These are phyloP conservation scores for Prunus kanzakura DNA, from an alignment of 306 rosid genomes.

Conservation along the genomic window DNA sequence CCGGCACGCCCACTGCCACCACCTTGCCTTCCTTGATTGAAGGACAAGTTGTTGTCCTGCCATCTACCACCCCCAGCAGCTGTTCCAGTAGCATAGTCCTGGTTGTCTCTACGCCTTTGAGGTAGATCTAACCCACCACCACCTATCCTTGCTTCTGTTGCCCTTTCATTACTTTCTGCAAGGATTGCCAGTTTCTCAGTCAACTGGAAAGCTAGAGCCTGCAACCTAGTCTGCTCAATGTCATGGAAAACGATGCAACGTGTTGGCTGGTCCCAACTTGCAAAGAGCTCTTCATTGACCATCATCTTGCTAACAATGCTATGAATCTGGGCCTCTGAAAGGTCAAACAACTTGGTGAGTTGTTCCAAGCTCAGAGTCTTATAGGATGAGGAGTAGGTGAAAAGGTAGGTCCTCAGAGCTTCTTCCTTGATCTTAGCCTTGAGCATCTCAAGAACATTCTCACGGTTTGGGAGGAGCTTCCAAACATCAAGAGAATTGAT, in stretches of 20 bases:
- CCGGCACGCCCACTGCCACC: conserved; percentile 59
- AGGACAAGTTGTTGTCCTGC: conserved; percentile 62
- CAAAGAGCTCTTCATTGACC: conserved; percentile 90
- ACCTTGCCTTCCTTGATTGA: conserved; percentile 66
- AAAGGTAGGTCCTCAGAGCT: conserved; percentile 89
- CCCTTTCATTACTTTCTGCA: conserved; percentile 90
- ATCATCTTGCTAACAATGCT: conserved; percentile 90
- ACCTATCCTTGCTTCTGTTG: conserved; percentile 74
- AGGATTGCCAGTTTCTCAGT: conserved; percentile 79
- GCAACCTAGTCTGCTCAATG: conserved; percentile 61
- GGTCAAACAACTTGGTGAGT: conserved; percentile 71
- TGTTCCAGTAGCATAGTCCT: conserved; percentile 63
- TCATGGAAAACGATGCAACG: conserved; percentile 39
- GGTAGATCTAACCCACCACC: conserved; percentile 92
- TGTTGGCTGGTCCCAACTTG: conserved; percentile 48
- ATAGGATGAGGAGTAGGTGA: conserved; percentile 76
- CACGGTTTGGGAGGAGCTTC: conserved; percentile 73
- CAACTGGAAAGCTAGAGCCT: conserved; percentile 77
- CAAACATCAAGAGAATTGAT: conserved; percentile 77
- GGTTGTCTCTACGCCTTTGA: conserved; percentile 75
- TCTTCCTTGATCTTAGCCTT: conserved; percentile 85
- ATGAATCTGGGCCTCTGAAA: conserved; percentile 52
- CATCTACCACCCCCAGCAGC: conserved; percentile 56
- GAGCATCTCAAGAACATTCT: conserved; percentile 64
- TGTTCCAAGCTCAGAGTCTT: conserved; percentile 72